Percentiles rank a stretch among this genome's conserved stretches.
phyloP scores from a whole-genome alignment of 192 early-diverging fungal species.

The Backusella luteola region DNA sequence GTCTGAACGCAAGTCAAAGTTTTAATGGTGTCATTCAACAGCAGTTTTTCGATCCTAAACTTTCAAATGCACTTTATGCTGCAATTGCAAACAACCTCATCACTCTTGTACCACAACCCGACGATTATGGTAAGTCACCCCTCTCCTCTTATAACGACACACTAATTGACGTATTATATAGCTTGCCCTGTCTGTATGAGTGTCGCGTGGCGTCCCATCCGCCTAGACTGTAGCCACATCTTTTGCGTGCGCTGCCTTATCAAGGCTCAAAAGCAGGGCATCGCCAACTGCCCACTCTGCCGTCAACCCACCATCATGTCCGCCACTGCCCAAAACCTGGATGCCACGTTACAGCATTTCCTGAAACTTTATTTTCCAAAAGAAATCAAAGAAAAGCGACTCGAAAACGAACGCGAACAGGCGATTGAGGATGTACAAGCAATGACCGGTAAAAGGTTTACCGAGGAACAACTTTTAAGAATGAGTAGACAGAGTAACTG shows the following conservation, averaged over 20 bases:
- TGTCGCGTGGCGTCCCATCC: constrained; percentile 77
- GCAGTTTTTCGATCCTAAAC: constrained; percentile 52
- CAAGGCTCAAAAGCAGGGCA: constrained; percentile 62
- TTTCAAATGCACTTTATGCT: constrained; percentile 62
- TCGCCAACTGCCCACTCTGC: constrained; percentile 77
- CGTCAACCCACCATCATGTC: constrained; percentile 53
- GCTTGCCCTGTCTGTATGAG: constrained; percentile 78
- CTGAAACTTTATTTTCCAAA: constrained; percentile 77
- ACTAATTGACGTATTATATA: background rate
- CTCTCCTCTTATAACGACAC: background rate
- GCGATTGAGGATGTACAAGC: constrained; percentile 62
- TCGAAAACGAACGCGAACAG: constrained; percentile 63
- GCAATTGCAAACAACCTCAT: constrained; percentile 62
- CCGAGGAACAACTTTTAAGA: constrained; percentile 24
- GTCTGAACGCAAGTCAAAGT: constrained; percentile 44
- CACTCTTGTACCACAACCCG: constrained; percentile 76
- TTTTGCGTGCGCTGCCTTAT: constrained; percentile 82
- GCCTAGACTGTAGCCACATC: constrained; percentile 72
- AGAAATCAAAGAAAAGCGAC: constrained; percentile 72
- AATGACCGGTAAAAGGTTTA: constrained; percentile 41
- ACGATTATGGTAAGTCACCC: constrained; percentile 58
- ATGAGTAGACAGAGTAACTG: constrained; percentile 23
- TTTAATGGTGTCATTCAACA: constrained; percentile 49
- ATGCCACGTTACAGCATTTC: constrained; percentile 67
- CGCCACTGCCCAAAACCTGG: constrained; percentile 61